Percentiles rank a stretch among this genome's conserved stretches.
These are phyloP conservation scores for Pleurostoma richardsiae DNA, from an alignment of 2,329 filamentous ascomycete genomes.

Conservation along the genomic window DNA sequence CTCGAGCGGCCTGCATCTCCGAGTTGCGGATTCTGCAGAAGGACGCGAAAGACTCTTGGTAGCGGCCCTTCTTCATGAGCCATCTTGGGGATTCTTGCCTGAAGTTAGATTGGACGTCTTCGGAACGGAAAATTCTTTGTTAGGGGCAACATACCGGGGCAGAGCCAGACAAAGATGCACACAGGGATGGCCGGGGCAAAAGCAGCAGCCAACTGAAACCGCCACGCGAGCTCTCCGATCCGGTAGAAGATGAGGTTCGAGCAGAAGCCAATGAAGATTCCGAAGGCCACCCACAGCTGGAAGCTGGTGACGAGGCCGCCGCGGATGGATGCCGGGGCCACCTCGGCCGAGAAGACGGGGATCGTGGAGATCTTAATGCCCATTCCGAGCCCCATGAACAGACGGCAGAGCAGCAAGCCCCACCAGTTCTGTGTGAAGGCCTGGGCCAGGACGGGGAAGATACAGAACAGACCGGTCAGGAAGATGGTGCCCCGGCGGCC, in stretches of 20 bases:
- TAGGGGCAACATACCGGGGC: conserved; percentile 15
- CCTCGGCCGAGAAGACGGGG: conserved; percentile 49
- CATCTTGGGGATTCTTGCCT: conserved; percentile 63
- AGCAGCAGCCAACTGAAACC: conserved; percentile 59
- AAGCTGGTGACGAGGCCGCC: conserved; percentile 48
- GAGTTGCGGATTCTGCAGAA: conserved; percentile 46
- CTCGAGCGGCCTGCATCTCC: conserved; percentile 52
- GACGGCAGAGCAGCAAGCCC: conserved; percentile 41
- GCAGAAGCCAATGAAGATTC: conserved; percentile 56
- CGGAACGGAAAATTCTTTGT: too few species aligned
- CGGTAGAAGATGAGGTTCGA: conserved; percentile 53
- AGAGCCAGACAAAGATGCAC: conserved; percentile 34
- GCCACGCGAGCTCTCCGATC: conserved; percentile 50
- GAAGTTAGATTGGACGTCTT: conserved; percentile 25
- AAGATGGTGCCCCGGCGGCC: conserved; percentile 48
- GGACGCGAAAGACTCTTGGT: conserved; percentile 54
- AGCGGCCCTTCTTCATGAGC: conserved; percentile 62
- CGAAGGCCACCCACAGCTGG: conserved; percentile 61
- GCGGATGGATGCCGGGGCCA: conserved; percentile 44
- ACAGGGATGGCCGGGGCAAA: conserved; percentile 56
- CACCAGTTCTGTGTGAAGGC: conserved; percentile 47
- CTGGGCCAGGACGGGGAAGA: conserved; percentile 49
- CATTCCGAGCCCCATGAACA: conserved; percentile 57
- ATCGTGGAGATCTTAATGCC: conserved; percentile 61
- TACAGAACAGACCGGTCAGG: conserved; percentile 48